Base-by-base conservation (phyloP, 129 eudicot species). In the Lonicera japonica region DNA sequence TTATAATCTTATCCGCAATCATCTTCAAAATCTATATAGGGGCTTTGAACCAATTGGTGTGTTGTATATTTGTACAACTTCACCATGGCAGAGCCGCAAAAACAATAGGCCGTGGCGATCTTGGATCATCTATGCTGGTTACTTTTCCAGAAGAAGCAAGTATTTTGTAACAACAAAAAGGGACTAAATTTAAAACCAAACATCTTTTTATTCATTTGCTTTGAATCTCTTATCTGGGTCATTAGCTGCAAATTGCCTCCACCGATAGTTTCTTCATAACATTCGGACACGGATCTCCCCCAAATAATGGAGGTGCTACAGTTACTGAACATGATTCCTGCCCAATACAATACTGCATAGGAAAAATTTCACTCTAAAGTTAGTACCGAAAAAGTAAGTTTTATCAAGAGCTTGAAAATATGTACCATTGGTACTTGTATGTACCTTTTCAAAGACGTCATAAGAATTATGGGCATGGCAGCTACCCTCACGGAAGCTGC, bases 211-310 rank as follows among this genome's bases (percentile, higher is more conserved):
- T 29, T 54, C 50, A 15, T 62, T 52, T 41, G 38, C 66, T 56
- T 21, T 19, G 50, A 22, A 45, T 60, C 20, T 61, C 56, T 21
- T n/a, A n/a, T 21, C 38, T 34, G 57, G 19, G 8, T 25, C 70
- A 64, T 85, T 75, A 94, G 66, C 89, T 94, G 89, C 99, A 94
- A 17, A 94, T 60, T n/a, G 83, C 96, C 75, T 94, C 99, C 38
- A 94, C 96, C 0, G 99, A 86, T 12, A 94, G 89, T 38, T 88
- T 94, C 79, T 94, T 94, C 99, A 88, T 88, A 11, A 88, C 76
- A 74, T 70, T 85, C 0, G 99, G 95, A 64, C 96, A 94, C 54
- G 99, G 99, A 70, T 94, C 99, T 2, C 99, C 99, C 43, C 99
- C 99, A 70, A 85, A 94, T 13, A 75, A 61, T 60, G 83, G 92